Evolutionary conservation across 257 asterid genomes (phyloP).

Genomic region (Lavandula angustifolia): DNA sequence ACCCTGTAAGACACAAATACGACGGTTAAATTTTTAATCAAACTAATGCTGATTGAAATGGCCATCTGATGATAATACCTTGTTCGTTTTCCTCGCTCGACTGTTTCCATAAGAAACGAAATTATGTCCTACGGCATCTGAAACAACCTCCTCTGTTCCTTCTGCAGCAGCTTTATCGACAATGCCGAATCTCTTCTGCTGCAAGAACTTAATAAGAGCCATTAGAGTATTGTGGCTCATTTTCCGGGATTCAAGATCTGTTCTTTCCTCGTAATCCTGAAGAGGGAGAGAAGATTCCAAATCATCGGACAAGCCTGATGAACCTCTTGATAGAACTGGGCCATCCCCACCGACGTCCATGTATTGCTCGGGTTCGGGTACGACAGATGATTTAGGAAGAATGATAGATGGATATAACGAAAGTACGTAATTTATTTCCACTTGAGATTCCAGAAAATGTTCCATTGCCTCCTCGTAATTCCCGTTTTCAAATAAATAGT

Average conservation of each 20-base stretch:
- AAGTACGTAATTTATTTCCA: conserved; percentile 82
- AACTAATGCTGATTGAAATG: conserved; percentile 25
- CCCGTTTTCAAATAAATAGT: conserved; percentile 85
- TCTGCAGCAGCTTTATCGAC: conserved; percentile 96
- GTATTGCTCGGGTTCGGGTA: conserved; percentile 81
- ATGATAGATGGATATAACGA: conserved; percentile 76
- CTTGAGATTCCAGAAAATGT: conserved; percentile 91
- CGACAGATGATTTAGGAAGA: conserved; percentile 81
- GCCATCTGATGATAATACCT: conserved; percentile 44
- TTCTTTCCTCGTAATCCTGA: conserved; percentile 65
- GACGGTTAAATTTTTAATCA: conserved; percentile 27
- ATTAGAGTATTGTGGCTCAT: conserved; percentile 91
- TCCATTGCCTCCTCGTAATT: conserved; percentile 97
- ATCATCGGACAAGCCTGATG: conserved; percentile 85
- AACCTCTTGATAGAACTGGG: conserved; percentile 73
- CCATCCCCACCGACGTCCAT: conserved; percentile 68
- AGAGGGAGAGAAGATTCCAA: conserved; percentile 61
- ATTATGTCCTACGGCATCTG: conserved; percentile 86
- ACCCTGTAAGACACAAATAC: conserved; percentile 48
- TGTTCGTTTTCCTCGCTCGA: conserved; percentile 61
- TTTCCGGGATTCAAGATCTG: conserved; percentile 83
- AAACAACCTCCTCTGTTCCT: conserved; percentile 98
- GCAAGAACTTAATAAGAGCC: conserved; percentile 96
- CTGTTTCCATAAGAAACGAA: conserved; percentile 64
- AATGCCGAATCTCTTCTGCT: conserved; percentile 71